Evolutionary conservation across 805 yeast genomes (phyloP), one percentile per base, ranked within the genome.

Genomic region (Cyberlindnera nakhonratchasimensis): DNA sequence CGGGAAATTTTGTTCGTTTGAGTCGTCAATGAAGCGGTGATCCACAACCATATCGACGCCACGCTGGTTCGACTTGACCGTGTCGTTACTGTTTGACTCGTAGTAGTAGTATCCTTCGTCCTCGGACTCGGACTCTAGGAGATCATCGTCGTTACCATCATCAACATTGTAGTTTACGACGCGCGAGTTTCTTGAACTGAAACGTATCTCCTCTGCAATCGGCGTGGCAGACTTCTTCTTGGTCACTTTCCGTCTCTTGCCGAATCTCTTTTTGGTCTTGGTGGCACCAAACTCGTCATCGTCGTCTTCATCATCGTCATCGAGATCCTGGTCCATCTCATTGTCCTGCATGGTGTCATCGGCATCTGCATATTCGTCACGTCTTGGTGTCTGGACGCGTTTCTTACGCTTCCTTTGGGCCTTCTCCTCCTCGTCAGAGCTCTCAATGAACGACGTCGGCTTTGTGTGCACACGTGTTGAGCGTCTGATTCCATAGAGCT

Each of bases 161-260:
- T 86, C 95, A 21, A 85, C 77, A 29, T 75, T 79, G 58, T 90
- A 90, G 59, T 87, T 88, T 32, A 90, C 80, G n/a, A 72, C 69
- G 48, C 69, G 77, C 41, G 55, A 62, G 51, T 71, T 75, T 60
- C 98, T 74, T 3, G 90, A 74, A 14, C 95, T 84, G 52, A 88
- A 87, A 46, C 97, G 72, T 13, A 86, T 67, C 50, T 84, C 89
- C 16, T 71, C 58, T 1, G 49, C 33, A n/a, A 57, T 55, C 10
- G 40, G 32, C 3, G 40, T 33, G 1, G 42, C 41, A 4, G 42
- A 40, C 42, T 52, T 46, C 48, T 49, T 47, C 43, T 45, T 54
- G 6, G 46, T 19, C n/a, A 42, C 41, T 45, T 50, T 51, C 36
- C 52, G 51, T 32, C 41, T 43, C 31, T 38, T 45, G 13, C 59